Percentiles rank a stretch among this genome's conserved stretches.
phyloP scores from a whole-genome alignment of 306 rosid genomes.

The Cucurbita argyrosperma region DNA sequence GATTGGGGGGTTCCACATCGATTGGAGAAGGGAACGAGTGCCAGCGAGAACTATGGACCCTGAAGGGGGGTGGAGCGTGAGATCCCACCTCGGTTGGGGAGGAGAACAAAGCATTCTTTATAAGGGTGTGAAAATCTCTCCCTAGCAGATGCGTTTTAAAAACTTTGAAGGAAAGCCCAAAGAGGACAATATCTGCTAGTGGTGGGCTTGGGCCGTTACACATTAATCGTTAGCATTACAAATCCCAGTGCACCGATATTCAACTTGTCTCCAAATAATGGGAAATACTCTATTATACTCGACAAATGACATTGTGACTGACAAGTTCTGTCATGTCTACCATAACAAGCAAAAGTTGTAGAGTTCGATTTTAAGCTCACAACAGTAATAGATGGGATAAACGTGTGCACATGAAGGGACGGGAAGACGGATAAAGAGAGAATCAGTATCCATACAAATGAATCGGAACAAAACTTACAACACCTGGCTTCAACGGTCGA shows the following conservation, averaged over 20 bases:
- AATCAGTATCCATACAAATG: neutral
- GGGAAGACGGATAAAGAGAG: neutral
- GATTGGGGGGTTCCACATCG: too few species aligned
- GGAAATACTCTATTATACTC: neutral
- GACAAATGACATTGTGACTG: neutral
- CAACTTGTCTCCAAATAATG: neutral
- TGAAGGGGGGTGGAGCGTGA: too few species aligned
- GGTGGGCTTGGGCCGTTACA: too few species aligned
- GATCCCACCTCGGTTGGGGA: too few species aligned
- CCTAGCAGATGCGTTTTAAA: too few species aligned
- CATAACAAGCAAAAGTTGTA: neutral
- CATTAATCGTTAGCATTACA: neutral
- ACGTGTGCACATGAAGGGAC: neutral
- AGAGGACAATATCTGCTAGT: too few species aligned
- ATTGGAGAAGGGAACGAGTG: too few species aligned
- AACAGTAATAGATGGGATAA: neutral
- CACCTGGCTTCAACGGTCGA: slow-evolving; percentile 72
- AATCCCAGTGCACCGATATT: neutral
- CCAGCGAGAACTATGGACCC: too few species aligned
- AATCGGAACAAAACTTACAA: slow-evolving; percentile 54
- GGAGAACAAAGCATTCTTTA: too few species aligned
- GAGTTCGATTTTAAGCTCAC: neutral
- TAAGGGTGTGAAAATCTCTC: too few species aligned
- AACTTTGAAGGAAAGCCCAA: too few species aligned
- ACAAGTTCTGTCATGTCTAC: neutral